Percentiles rank a stretch among this genome's conserved stretches.
Evolutionary conservation across 768 basidiomycete genomes (phyloP).

Genomic region (Epithele typhae): DNA sequence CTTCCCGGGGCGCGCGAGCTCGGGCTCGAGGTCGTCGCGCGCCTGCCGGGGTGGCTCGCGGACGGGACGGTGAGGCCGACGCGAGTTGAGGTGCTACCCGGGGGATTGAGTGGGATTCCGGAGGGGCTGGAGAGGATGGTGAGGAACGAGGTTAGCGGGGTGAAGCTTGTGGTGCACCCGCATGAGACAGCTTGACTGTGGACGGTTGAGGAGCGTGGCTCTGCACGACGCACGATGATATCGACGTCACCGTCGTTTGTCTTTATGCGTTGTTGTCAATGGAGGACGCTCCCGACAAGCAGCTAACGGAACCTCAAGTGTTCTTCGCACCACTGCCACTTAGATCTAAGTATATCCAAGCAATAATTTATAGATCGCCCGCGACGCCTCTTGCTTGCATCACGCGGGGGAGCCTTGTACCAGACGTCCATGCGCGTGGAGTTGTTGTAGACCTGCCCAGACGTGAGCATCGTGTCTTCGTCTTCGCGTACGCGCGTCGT

Average conservation of each 20-base stretch:
- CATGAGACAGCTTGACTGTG: too few species aligned
- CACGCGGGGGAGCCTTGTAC: constrained; percentile 16
- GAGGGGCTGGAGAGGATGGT: constrained; percentile 18
- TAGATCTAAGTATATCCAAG: too few species aligned
- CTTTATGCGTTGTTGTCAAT: too few species aligned
- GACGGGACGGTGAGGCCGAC: constrained; percentile 23
- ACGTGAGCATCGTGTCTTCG: constrained; percentile 64
- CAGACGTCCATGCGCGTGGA: constrained; percentile 57
- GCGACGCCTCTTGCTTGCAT: too few species aligned
- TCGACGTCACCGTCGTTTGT: too few species aligned
- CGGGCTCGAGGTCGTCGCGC: constrained; percentile 12
- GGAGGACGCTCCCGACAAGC: too few species aligned
- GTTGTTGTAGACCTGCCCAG: constrained; percentile 71
- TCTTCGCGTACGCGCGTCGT: constrained; percentile 33
- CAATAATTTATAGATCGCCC: too few species aligned
- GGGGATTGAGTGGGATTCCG: constrained; percentile 19
- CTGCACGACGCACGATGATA: too few species aligned
- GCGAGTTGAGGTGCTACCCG: constrained; percentile 21
- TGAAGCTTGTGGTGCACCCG: constrained; percentile 23
- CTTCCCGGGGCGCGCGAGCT: constrained; percentile 3
- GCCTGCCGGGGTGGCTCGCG: constrained; percentile 14
- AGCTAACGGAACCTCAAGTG: too few species aligned
- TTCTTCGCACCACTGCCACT: too few species aligned
- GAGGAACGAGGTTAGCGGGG: constrained; percentile 19
- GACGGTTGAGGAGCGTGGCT: too few species aligned